Conservation (phyloP, 2,329 filamentous ascomycete species). For the Ophiocordyceps unilateralis region DNA sequence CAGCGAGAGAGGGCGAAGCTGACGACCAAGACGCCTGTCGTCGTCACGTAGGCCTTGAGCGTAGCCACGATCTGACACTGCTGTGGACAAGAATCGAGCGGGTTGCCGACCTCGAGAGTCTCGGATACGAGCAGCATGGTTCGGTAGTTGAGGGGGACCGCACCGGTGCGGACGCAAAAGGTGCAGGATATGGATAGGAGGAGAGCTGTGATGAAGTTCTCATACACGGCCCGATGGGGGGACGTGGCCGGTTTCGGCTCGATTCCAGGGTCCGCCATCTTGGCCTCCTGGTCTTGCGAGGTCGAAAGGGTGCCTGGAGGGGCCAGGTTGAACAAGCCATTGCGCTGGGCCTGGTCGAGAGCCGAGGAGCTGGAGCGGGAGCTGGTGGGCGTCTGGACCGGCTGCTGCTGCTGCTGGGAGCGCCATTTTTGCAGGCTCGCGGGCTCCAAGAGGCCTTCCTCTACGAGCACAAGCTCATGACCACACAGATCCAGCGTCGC, state of each 20-base stretch:
- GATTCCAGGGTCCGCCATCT: conserved; percentile 8
- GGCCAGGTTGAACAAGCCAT: conserved; percentile 3
- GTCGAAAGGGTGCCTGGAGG: conserved; percentile 1
- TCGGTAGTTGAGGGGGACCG: conserved; percentile 34
- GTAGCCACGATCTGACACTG: conserved; percentile 24
- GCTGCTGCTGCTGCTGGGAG: conserved; percentile 20
- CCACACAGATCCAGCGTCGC: conserved; percentile 25
- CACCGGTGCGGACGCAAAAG: conserved; percentile 30
- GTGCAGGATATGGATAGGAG: conserved; percentile 30
- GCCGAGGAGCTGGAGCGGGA: conserved; percentile 24
- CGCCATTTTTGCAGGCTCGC: conserved; percentile 24
- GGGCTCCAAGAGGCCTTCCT: conserved; percentile 34
- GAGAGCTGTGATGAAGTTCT: conserved; percentile 35
- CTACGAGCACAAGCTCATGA: conserved; percentile 24
- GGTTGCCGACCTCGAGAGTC: conserved; percentile 4
- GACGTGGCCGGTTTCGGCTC: conserved; percentile 9
- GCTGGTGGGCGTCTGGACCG: conserved; percentile 27
- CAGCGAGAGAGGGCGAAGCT: conserved; percentile 29
- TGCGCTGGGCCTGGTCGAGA: conserved; percentile 18
- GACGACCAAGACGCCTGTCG: conserved; percentile 34
- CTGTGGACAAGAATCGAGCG: conserved; percentile 5
- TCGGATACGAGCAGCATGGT: conserved; percentile 28
- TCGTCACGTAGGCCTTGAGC: conserved; percentile 36
- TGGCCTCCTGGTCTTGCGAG: conserved; percentile 11
- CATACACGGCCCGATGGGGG: conserved; percentile 27